Conservation (phyloP, 208 protist genomes). For the Strigomonas culicis region DNA sequence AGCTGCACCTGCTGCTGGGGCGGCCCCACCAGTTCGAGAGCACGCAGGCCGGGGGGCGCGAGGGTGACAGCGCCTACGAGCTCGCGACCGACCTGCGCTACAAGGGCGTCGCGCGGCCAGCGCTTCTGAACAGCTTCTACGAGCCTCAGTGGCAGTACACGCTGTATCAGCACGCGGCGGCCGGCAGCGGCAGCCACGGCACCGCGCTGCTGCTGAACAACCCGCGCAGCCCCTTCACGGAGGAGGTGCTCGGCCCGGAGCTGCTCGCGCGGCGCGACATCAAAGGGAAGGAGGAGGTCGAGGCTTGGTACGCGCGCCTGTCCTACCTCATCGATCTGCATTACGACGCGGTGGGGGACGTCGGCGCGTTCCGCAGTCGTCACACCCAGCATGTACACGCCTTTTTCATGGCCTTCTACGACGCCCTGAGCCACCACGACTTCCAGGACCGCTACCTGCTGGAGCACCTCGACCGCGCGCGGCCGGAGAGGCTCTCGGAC, state of each 20-base stretch:
- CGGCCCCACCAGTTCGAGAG: slow-evolving; percentile 75
- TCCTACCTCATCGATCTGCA: slow-evolving; percentile 78
- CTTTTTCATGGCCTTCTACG: slow-evolving; percentile 88
- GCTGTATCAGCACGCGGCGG: slow-evolving; percentile 60
- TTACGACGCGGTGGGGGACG: slow-evolving; percentile 85
- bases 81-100: slow-evolving; percentile 61
- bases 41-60: slow-evolving; percentile 38
- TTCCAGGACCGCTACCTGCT: slow-evolving; percentile 77
- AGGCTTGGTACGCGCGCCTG: slow-evolving; percentile 84
- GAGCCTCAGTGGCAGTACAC: slow-evolving; percentile 77
- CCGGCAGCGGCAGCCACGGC: slow-evolving; percentile 22
- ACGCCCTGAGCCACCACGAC: slow-evolving; percentile 81
- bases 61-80: slow-evolving; percentile 69
- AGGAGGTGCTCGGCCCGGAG: slow-evolving; percentile 70
- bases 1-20: slow-evolving; percentile 73
- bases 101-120: slow-evolving; percentile 64
- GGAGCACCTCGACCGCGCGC: slow-evolving; percentile 52
- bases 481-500: slow-evolving; percentile 65
- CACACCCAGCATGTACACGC: slow-evolving; percentile 85
- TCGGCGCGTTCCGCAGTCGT: slow-evolving; percentile 69
- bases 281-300: slow-evolving; percentile 78
- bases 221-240: slow-evolving; percentile 55
- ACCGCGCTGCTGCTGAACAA: slow-evolving; percentile 45
- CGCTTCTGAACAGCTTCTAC: slow-evolving; percentile 80
- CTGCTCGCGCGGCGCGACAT: slow-evolving; percentile 72